Conservation (phyloP, 2,329 filamentous ascomycete genomes). For the Pseudogymnoascus sp. region DNA sequence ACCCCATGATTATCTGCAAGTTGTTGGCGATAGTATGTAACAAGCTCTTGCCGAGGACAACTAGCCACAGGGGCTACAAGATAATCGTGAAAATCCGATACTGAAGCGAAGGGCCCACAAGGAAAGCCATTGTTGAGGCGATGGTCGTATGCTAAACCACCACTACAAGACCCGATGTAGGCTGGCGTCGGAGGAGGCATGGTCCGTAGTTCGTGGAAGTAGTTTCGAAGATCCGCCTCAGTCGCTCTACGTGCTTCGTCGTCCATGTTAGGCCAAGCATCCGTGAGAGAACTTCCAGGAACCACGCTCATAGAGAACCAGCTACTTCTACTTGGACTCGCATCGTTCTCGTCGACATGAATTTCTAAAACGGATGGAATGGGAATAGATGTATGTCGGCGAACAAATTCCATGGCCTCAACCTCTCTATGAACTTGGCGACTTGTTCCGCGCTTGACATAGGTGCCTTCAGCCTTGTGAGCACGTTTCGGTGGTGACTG, state of each 20-base stretch:
- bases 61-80: not conserved
- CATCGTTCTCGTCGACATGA: not conserved
- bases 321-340: not conserved
- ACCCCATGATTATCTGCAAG: not conserved
- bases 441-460: not conserved
- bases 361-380: not conserved
- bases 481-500: not conserved
- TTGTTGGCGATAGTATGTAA: not conserved
- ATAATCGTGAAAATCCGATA: not conserved
- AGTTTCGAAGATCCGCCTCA: not conserved
- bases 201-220: not conserved
- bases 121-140: not conserved
- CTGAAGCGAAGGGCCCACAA: not conserved
- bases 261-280: slow-evolving; percentile 10
- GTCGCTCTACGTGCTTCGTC: not conserved
- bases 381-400: not conserved
- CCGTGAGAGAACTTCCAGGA: not conserved
- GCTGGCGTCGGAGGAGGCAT: not conserved
- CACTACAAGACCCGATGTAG: not conserved
- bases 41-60: not conserved
- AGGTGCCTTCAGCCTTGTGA: not conserved
- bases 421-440: not conserved
- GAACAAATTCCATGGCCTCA: not conserved
- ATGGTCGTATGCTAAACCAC: not conserved
- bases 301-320: not conserved